Base-by-base conservation (phyloP, 2,329 filamentous ascomycete genomes). In the Botrytis byssoidea region DNA sequence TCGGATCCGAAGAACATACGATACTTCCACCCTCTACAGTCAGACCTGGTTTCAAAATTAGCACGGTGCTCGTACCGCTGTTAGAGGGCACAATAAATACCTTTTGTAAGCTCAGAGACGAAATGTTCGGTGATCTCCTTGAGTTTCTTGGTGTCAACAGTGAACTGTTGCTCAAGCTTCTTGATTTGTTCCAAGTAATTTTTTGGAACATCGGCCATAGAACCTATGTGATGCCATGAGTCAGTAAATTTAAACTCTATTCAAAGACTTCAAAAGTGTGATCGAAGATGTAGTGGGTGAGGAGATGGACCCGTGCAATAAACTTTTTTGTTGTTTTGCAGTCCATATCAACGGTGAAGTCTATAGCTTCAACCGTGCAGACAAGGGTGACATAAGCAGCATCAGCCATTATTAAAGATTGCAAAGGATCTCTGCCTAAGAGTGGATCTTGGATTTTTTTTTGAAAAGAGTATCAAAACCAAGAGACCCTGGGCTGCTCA, bases 81-180 rank as follows among this genome's bases (percentile, higher is more conserved):
- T 29, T 67, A 67, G 6, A 51, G 16, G n/a, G 35, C 46, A 59
- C 40, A n/a, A 20, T 32, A 61, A 69, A 76, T 82, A 92, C 93
- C 94, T 84, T 97, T 97, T 76, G 91, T 88, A 72, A 99, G 89
- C 86, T 99, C 96, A 48, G 87, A 88, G 69, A 97, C 87, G 82
- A 99, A 99, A 83, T 97, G 95, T 71, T 93, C 87, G 60, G 94
- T 95, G 80, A 99, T 95, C 77, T 92, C 84, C 88, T 98, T 98
- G 73, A 98, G 89, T 85, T 93, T 97, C 55, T 88, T 84, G 0
- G 88, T 88, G 77, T 92, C 88, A 64, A 98, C 90, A 18, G 91
- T 92, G 84, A 99, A 97, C 71, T 92, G 83, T 74, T 94, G 88
- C 85, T 98, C 96, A 37, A 98, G 88, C 75, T 89, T 87, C 82